Evolutionary conservation across 768 basidiomycete species (phyloP), one percentile per base, ranked within the genome.

Genomic region (Glaciozyma martinii): DNA sequence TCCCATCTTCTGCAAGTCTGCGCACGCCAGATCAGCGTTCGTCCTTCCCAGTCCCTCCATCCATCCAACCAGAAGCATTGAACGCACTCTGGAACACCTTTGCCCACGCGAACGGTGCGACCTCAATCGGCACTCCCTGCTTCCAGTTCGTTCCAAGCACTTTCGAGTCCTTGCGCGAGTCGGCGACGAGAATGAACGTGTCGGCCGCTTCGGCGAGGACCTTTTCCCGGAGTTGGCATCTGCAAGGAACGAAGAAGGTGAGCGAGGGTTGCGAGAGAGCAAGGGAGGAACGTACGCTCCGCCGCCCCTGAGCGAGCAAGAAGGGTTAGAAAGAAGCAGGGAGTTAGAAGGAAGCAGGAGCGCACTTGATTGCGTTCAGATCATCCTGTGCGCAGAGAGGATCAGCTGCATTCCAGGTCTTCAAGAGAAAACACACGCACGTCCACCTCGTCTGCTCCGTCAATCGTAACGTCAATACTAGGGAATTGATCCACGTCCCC

Each of bases 181-280:
- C 95, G 60, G 95, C 95, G 47, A 99, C 89, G 44, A 91, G 80
- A 74, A 92, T 81, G 78, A 91, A 94, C 84, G 87, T 90, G 66
- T 82, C 82, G 16, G 95, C 95, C 40, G 92, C 93, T 76, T 99
- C 95, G 1, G 95, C 95, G 19, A 99, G 82, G 10, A 99, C 92
- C 76, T 99, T 99, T 78, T 99, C 95, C 33, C 93, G 84, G 42
- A 98, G 78, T 71, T 98, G 95, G 76, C 94, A 97, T 19, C 53
- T 54, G n/a, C 23, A 10, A 30, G 4, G 8, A 12, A 12, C 2
- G 30, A 16, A 9, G 9, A 16, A 16, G 33, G 29, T 30, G 10
- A 54, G 53, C 18, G n/a, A 19, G 5, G 18, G 16, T 53, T 9
- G 52, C n/a, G 52, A 9, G 52, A 53, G 25, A 25, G 27, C 25